A percentile compares a stretch with the other conserved stretches of the same genome.
phyloP scores from a whole-genome alignment of 176 grass and related monocot species.

The Ensete glaucum region DNA sequence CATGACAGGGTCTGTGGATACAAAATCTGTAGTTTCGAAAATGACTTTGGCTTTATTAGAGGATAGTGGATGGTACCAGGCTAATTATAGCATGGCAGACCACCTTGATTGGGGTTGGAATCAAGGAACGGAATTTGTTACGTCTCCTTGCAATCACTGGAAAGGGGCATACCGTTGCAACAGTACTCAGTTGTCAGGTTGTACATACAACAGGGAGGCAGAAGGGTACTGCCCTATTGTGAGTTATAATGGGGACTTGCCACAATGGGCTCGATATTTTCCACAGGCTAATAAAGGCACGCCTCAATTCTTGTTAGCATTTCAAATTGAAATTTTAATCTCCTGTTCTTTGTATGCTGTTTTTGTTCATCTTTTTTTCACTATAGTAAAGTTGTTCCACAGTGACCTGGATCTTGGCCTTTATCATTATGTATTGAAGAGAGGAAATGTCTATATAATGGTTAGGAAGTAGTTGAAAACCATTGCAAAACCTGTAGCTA shows the following conservation, averaged over 20 bases:
- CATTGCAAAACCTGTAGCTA: neutral
- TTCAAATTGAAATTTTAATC: neutral
- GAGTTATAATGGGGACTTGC: conserved; percentile 91
- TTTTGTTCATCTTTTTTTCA: too few species aligned
- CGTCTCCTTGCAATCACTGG: conserved; percentile 84
- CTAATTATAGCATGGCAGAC: conserved; percentile 99
- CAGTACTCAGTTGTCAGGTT: conserved; percentile 86
- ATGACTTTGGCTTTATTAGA: conserved; percentile 97
- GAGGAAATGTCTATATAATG: neutral
- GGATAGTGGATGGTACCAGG: conserved; percentile 99
- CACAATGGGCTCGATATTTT: conserved; percentile 94
- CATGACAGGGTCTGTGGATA: conserved; percentile 98
- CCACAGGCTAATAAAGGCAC: conserved; percentile 87
- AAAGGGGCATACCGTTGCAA: conserved; percentile 90
- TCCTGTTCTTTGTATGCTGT: neutral
- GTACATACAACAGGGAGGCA: conserved; percentile 98
- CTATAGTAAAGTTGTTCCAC: neutral
- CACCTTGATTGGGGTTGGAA: conserved; percentile 87
- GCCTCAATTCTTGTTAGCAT: neutral
- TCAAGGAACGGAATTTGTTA: conserved; percentile 91
- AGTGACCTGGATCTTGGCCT: neutral
- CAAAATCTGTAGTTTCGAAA: conserved; percentile 92
- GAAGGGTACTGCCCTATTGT: conserved; percentile 99
- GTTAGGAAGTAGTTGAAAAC: neutral
- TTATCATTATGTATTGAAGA: neutral